Evolutionary conservation across 495 filamentous ascomycete species (phyloP).

Genomic region (Trichoderma asperelloides): DNA sequence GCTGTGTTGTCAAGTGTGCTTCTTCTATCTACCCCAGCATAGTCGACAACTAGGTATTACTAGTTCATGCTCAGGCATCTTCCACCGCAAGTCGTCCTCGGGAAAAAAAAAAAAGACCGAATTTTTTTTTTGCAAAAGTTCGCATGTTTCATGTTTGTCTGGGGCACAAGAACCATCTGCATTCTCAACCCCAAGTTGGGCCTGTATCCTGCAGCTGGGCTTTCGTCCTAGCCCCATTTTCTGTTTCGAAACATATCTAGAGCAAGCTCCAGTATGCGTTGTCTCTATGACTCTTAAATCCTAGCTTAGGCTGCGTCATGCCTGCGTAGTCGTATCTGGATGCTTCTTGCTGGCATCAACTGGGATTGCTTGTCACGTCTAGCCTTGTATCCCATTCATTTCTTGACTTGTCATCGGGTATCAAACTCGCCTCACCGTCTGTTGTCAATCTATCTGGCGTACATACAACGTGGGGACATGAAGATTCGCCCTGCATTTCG

Average conservation of each 20-base stretch:
- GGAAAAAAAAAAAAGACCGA: too few species aligned
- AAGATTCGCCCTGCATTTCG: too few species aligned
- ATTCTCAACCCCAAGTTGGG: not conserved
- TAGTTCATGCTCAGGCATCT: too few species aligned
- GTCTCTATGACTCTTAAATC: not conserved
- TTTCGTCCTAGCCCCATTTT: not conserved
- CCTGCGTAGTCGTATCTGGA: not conserved
- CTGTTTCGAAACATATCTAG: not conserved
- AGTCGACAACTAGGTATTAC: too few species aligned
- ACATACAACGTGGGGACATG: not conserved
- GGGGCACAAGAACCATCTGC: not conserved
- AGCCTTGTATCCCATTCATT: slow-evolving; percentile 11
- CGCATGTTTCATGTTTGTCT: not conserved
- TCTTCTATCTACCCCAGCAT: too few species aligned
- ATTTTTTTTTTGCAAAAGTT: too few species aligned
- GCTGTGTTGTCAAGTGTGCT: too few species aligned
- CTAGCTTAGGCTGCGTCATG: not conserved
- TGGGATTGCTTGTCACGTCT: not conserved
- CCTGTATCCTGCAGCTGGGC: too few species aligned
- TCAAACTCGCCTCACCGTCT: slow-evolving; percentile 4
- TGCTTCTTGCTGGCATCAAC: not conserved
- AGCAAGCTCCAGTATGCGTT: not conserved
- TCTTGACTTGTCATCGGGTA: slow-evolving; percentile 8
- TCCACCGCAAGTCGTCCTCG: too few species aligned
- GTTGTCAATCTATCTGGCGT: not conserved